Evolutionary conservation across 2,329 filamentous ascomycete genomes (phyloP).

Genomic region (Penicillium sp.): DNA sequence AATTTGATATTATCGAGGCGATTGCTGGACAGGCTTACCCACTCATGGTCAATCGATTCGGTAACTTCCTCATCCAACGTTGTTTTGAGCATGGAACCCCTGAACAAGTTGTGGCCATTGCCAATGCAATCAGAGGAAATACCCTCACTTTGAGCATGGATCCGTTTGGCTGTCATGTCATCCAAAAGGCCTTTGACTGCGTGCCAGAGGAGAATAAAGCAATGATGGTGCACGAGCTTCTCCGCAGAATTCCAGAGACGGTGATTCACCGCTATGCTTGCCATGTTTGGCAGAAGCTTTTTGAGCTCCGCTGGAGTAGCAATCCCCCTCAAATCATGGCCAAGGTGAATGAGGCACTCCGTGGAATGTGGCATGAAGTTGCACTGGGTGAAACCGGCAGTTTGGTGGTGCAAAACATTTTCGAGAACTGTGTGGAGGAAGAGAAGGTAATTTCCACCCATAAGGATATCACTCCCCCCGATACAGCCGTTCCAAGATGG

Average conservation of each 20-base stretch:
- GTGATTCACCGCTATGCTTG: constrained; percentile 98
- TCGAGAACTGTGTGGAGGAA: constrained; percentile 97
- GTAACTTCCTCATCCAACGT: constrained; percentile 96
- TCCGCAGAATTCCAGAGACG: constrained; percentile 93
- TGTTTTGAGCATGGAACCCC: constrained; percentile 98
- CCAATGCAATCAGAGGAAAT: constrained; percentile 89
- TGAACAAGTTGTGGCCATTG: constrained; percentile 93
- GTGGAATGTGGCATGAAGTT: constrained; percentile 98
- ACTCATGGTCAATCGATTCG: constrained; percentile 97
- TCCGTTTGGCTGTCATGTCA: constrained; percentile 95
- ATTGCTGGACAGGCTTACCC: constrained; percentile 95
- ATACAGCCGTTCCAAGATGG: not conserved
- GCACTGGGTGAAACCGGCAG: constrained; percentile 96
- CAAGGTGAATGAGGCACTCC: constrained; percentile 92
- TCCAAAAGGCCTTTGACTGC: constrained; percentile 98
- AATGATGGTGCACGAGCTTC: constrained; percentile 96
- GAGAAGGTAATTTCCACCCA: constrained; percentile 77
- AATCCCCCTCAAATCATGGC: constrained; percentile 98
- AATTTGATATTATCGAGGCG: constrained; percentile 94
- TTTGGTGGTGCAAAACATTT: constrained; percentile 98
- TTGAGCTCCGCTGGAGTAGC: constrained; percentile 94
- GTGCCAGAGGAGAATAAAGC: constrained; percentile 98
- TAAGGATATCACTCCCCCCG: not conserved
- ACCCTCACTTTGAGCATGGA: constrained; percentile 97
- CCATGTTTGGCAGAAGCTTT: constrained; percentile 99